phyloP scores from a whole-genome alignment of 2,329 filamentous ascomycete species.

The Ustulina deusta region DNA sequence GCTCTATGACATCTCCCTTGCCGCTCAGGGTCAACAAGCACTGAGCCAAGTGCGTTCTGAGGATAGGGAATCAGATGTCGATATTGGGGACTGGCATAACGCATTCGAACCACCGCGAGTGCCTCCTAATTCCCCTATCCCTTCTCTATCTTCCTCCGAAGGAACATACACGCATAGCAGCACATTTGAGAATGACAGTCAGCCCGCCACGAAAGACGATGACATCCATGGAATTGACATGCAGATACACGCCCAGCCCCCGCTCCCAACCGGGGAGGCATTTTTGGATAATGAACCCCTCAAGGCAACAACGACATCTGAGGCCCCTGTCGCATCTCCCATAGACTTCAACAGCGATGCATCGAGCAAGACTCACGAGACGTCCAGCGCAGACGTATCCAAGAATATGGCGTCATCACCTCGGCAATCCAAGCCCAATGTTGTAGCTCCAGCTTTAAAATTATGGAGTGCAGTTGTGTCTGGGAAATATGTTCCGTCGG shows the following conservation, averaged over 20 bases:
- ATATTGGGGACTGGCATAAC: background rate
- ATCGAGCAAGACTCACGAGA: background rate
- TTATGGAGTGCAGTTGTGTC: constrained; percentile 32
- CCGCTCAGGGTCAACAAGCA: too few species aligned
- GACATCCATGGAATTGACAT: background rate
- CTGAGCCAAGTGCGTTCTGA: background rate
- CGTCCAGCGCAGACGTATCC: background rate
- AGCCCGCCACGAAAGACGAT: background rate
- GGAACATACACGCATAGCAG: too few species aligned
- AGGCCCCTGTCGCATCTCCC: background rate
- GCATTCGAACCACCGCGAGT: background rate
- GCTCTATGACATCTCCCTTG: constrained; percentile 5
- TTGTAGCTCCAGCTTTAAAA: too few species aligned
- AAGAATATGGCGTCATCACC: background rate
- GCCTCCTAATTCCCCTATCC: constrained; percentile 9
- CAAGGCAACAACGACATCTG: too few species aligned
- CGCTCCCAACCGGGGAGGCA: background rate
- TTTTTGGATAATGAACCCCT: background rate
- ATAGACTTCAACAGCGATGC: background rate
- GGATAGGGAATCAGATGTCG: background rate
- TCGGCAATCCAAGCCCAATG: background rate
- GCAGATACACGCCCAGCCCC: background rate
- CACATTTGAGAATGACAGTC: background rate
- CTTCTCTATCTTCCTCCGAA: background rate
- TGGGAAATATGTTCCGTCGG: constrained; percentile 20